Evolutionary conservation across 1,139 yeast species (phyloP), one percentile per base, ranked within the genome.

Genomic region (Nadsonia commutata): DNA sequence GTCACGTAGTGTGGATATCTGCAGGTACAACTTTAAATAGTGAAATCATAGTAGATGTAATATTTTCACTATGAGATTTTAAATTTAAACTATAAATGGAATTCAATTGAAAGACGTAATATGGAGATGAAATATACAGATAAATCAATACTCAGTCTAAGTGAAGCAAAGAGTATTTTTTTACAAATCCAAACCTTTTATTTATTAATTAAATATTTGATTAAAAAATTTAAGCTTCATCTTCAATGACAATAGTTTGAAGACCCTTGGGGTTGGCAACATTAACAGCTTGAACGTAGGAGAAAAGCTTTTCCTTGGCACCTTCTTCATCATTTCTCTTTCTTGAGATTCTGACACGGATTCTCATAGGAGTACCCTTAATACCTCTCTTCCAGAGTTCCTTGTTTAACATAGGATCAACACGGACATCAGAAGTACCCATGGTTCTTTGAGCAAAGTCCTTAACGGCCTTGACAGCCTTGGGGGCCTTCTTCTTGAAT

Each of bases 401-500:
- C 72, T 88, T 93, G 82, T 93, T 93, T 73, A 93, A 78, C 72
- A 79, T 84, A 68, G 98, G 98, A 76, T 90, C 97, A 67, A 93
- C 75, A 78, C 98, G 93, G 70, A 93, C 97, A 70, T 93, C 99
- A 58, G 84, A 72, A 66, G 99, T 93, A 68, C 97, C 97, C 94
- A 90, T 85, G 82, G 90, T 97, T 75, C 84, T 79, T 70, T 84
- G 78, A 67, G 98, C 96, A 68, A 93, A 93, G 74, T 84, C 88
- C 80, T 85, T 88, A 78, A 93, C 86, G 72, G 85, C 97, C 83
- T 86, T 90, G 74, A 90, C 93, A 63, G 99, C 98, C 70, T 77
- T 83, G 74, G 99, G 99, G 67, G 98, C 99, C 78, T 97, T 85
- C 85, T 84, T 84, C 81, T 90, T 93, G 95, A 90, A 90, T 73